These are phyloP conservation scores for Saccharomycopsis sp. DNA, from an alignment of 805 yeast species.

Conservation along the genomic window DNA sequence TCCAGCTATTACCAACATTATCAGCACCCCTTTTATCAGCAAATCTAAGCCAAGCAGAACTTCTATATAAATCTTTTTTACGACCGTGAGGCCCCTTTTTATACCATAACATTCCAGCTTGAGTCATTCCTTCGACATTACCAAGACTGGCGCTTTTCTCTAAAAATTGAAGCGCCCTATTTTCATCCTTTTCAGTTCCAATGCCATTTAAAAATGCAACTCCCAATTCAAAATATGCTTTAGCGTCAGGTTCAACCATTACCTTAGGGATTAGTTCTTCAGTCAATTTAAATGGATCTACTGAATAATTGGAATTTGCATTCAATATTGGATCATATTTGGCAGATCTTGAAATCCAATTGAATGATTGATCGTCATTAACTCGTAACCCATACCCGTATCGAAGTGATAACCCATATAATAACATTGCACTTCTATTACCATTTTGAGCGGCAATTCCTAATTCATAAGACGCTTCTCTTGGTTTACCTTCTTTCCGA, in stretches of 20 bases:
- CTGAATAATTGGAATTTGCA: constrained; percentile 23
- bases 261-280: constrained; percentile 29
- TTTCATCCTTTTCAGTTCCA: constrained; percentile 49
- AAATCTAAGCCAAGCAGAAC: constrained; percentile 64
- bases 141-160: constrained; percentile 65
- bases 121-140: constrained; percentile 58
- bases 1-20: constrained; percentile 67
- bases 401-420: constrained; percentile 61
- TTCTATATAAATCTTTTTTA: constrained; percentile 51
- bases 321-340: constrained; percentile 28
- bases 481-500: constrained; percentile 27
- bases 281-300: constrained; percentile 32
- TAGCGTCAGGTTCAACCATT: constrained; percentile 38
- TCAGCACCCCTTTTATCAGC: constrained; percentile 57
- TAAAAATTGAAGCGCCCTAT: constrained; percentile 48
- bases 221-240: constrained; percentile 57
- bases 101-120: constrained; percentile 64
- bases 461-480: constrained; percentile 64
- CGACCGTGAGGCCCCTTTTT: constrained; percentile 42
- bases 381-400: constrained; percentile 62
- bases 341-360: constrained; percentile 54
- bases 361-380: constrained; percentile 46
- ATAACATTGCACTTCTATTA: constrained; percentile 55
- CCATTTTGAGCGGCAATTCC: constrained; percentile 60
- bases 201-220: constrained; percentile 48